Percentiles rank a stretch among this genome's conserved stretches.
Evolutionary conservation across 2,329 filamentous ascomycete species (phyloP).

Genomic region (Beauveria varroae): DNA sequence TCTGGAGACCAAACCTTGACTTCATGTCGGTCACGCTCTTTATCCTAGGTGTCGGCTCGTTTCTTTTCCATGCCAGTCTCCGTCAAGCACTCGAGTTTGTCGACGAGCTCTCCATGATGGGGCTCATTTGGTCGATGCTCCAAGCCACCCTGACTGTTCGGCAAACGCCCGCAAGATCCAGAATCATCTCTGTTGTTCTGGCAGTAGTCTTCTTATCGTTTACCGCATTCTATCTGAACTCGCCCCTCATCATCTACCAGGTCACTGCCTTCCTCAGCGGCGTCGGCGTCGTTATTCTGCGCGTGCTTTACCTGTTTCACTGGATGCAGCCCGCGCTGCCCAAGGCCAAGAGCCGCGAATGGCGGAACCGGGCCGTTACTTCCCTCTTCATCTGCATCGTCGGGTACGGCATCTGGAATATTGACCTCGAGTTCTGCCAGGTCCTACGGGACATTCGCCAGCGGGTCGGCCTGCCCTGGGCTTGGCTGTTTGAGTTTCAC

Average conservation of each 20-base stretch:
- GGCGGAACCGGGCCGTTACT: constrained; percentile 21
- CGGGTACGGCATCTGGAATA: constrained; percentile 48
- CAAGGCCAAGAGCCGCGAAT: constrained; percentile 18
- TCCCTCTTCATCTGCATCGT: constrained; percentile 29
- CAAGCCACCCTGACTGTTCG: constrained; percentile 40
- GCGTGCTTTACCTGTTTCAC: constrained; percentile 29
- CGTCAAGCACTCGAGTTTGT: constrained; percentile 36
- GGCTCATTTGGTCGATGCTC: constrained; percentile 43
- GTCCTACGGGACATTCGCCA: constrained; percentile 37
- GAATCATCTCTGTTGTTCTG: constrained; percentile 28
- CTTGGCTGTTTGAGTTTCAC: constrained; percentile 50
- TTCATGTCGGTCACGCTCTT: constrained; percentile 35
- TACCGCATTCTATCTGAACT: constrained; percentile 34
- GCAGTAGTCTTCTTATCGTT: constrained; percentile 34
- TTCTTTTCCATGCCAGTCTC: constrained; percentile 37
- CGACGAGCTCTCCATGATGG: constrained; percentile 53
- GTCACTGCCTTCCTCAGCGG: constrained; percentile 28
- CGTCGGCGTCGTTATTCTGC: constrained; percentile 25
- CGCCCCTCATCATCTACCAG: constrained; percentile 36
- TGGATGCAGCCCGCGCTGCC: constrained; percentile 22
- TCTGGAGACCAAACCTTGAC: constrained; percentile 27
- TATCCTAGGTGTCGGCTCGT: constrained; percentile 34
- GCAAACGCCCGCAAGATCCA: constrained; percentile 27
- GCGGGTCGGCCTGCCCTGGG: constrained; percentile 44
- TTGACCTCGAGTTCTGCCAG: constrained; percentile 46